Base-by-base conservation (phyloP, 163 green algal species). In the Smithsoniella earleae region DNA sequence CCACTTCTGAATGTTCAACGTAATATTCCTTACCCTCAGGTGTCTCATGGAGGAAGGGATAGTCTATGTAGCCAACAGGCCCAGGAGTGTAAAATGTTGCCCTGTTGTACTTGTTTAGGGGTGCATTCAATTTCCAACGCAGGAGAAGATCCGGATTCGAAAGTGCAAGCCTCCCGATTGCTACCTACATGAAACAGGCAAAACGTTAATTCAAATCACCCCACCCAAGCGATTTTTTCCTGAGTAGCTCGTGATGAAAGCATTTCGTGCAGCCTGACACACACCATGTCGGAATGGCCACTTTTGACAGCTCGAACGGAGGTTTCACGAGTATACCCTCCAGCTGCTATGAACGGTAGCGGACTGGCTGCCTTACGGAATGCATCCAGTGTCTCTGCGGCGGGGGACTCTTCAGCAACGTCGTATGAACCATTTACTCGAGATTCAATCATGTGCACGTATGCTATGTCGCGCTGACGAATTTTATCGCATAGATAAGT, bases 31-130 rank as follows among this genome's bases (percentile, higher is more conserved):
- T 18, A 1, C 58, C 58, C 1, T 69, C 58, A 40, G 18, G 16
- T 22, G 58, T 69, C 30, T 92, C 74, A 72, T 90, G 79, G 55
- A 92, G 74, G 76, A 82, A 87, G 36, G 86, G 85, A 75, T 95
- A 95, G 80, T 95, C 89, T 2, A 73, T 82, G 82, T 95, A 95
- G 31, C 88, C 88, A 65, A 86, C 73, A 16, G 44, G 31, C 2
- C 74, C 80, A 8, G 79, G 66, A 0, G 74, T 79, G 79, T 94
- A 94, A 74, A 95, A 93, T 1, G 83, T 89, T 16, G 27, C 62
- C 2, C 82, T 66, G 76, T 87, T 62, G 54, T 86, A 88, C 49
- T 82, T 77, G 83, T 91, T 94, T 18, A 94, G 82, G 2, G 81
- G 78, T 2, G 86, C 86, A 44, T 77, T 55, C 38, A 87, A 46